phyloP scores from a whole-genome alignment of 2,329 filamentous ascomycete species.

The Biscogniauxia marginata region DNA sequence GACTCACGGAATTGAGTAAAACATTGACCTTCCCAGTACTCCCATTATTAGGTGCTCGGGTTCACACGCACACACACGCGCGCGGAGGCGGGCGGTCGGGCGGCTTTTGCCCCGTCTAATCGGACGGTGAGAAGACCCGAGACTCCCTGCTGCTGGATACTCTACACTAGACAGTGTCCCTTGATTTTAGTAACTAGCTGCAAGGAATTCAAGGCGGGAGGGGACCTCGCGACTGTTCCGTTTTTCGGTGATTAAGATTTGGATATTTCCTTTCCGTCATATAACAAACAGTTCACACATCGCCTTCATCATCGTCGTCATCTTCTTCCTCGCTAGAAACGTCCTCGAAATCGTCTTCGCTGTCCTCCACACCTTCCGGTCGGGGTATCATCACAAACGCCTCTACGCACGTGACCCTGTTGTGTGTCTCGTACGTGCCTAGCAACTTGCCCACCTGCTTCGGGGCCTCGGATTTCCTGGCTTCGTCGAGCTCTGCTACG shows the following conservation, averaged over 20 bases:
- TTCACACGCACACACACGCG: not conserved
- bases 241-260: no score
- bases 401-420: slow-evolving; percentile 84
- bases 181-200: no score
- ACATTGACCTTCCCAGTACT: no score
- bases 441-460: slow-evolving; percentile 62
- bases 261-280: no score
- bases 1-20: no score
- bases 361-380: slow-evolving; percentile 60
- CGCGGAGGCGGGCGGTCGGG: no score
- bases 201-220: no score
- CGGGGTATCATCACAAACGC: slow-evolving; percentile 80
- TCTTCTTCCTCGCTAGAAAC: slow-evolving; percentile 22
- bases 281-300: slow-evolving; percentile 4
- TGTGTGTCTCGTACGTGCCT: slow-evolving; percentile 79
- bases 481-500: slow-evolving; percentile 38
- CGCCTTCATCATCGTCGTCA: slow-evolving; percentile 16
- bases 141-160: no score
- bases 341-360: slow-evolving; percentile 40
- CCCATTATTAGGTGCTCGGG: no score
- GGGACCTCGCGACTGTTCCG: no score
- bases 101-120: not conserved
- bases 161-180: no score
- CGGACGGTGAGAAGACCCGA: not conserved
- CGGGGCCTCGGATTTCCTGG: slow-evolving; percentile 24